These are phyloP conservation scores for Mycena venus DNA, from an alignment of 768 basidiomycete genomes.

Conservation along the genomic window DNA sequence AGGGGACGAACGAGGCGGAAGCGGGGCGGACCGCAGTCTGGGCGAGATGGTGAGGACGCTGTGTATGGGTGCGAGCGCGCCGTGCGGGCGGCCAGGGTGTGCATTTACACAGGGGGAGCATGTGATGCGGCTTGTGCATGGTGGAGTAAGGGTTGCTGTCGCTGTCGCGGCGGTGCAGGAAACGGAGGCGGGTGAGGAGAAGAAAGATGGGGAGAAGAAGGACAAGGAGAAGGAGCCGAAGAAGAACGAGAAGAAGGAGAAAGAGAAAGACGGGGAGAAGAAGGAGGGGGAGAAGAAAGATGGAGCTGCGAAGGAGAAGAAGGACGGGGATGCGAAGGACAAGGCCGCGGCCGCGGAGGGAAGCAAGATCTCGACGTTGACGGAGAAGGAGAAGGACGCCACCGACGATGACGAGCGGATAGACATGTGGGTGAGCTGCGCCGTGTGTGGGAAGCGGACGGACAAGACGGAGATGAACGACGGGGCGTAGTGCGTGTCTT, in stretches of 20 bases:
- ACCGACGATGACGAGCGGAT: slow-evolving; percentile 36
- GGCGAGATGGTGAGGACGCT: slow-evolving; percentile 58
- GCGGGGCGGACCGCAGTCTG: slow-evolving; percentile 51
- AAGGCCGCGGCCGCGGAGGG: not conserved
- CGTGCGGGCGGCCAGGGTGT: slow-evolving; percentile 31
- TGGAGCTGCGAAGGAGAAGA: no score
- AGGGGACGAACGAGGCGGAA: slow-evolving; percentile 37
- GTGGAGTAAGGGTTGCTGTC: slow-evolving; percentile 44
- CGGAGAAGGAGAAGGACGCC: not conserved
- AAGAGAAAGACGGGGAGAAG: not conserved
- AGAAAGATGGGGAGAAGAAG: not conserved
- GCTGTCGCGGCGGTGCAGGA: slow-evolving; percentile 19
- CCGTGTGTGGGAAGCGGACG: slow-evolving; percentile 57
- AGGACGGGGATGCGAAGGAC: not conserved
- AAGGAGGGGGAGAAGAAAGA: not conserved
- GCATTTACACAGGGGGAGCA: slow-evolving; percentile 45
- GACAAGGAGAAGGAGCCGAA: slow-evolving; percentile 32
- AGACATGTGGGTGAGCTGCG: slow-evolving; percentile 65
- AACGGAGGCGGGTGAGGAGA: not conserved
- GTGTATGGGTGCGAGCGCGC: slow-evolving; percentile 24
- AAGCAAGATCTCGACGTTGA: not conserved
- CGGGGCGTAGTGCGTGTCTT: slow-evolving; percentile 64
- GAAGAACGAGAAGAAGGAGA: not conserved
- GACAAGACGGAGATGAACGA: slow-evolving; percentile 53
- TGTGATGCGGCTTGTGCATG: slow-evolving; percentile 52